Evolutionary conservation across 192 early-diverging fungal genomes (phyloP).

Genomic region (Backusella liffmaniae): DNA sequence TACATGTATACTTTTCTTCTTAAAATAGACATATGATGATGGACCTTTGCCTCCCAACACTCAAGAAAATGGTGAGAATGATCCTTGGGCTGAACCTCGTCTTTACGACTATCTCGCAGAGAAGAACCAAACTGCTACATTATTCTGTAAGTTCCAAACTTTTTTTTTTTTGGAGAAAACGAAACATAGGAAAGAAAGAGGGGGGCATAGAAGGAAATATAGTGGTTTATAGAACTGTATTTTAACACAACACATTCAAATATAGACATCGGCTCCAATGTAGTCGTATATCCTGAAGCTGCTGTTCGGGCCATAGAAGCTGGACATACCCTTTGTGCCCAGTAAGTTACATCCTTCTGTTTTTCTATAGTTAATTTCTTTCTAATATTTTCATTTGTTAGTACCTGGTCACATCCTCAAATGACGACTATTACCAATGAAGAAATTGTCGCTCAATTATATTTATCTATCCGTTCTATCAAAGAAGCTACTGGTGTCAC

Average conservation of each 20-base stretch:
- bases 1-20: neutral
- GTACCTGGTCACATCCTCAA: constrained; percentile 52
- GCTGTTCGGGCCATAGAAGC: constrained; percentile 16
- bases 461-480: constrained; percentile 37
- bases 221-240: neutral
- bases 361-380: neutral
- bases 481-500: constrained; percentile 42
- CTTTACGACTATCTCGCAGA: constrained; percentile 35
- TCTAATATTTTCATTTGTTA: constrained; percentile 5
- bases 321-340: constrained; percentile 58
- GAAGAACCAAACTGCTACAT: constrained; percentile 37
- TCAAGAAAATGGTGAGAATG: neutral
- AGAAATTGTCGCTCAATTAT: constrained; percentile 51
- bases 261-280: constrained; percentile 36
- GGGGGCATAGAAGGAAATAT: neutral
- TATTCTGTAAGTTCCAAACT: constrained; percentile 31
- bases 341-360: constrained; percentile 10
- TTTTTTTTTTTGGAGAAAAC: neutral
- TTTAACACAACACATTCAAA: neutral
- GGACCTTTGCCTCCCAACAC: constrained; percentile 27
- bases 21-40: constrained; percentile 31
- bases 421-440: constrained; percentile 48
- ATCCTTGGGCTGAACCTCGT: constrained; percentile 32
- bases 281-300: constrained; percentile 29
- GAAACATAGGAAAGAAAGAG: neutral